These are phyloP conservation scores for Aspergillus fijiensis DNA, from an alignment of 2,329 filamentous ascomycete genomes.

Conservation along the genomic window DNA sequence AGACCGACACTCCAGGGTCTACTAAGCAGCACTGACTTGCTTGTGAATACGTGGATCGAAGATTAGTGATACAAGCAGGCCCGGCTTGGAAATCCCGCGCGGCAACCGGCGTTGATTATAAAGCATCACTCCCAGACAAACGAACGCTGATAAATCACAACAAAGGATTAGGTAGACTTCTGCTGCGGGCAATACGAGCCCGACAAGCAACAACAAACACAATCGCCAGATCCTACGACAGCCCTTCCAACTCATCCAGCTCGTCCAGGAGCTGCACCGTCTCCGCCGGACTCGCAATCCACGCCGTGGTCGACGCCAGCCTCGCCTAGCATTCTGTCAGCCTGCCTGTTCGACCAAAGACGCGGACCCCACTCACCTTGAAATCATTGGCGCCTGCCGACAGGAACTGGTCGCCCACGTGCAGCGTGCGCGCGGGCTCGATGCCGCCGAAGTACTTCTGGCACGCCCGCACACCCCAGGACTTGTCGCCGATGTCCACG, in stretches of 20 bases:
- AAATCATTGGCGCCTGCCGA: slow-evolving; percentile 96
- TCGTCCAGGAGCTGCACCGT: slow-evolving; percentile 89
- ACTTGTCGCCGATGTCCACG: slow-evolving; percentile 97
- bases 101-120: not conserved
- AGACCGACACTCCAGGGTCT: too few relatives aligned
- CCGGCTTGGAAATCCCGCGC: not conserved
- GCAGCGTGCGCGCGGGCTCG: slow-evolving; percentile 74
- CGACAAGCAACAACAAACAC: not conserved
- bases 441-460: slow-evolving; percentile 85
- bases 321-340: slow-evolving; percentile 55
- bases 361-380: slow-evolving; percentile 56
- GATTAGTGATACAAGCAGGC: too few relatives aligned
- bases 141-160: not conserved
- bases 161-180: not conserved
- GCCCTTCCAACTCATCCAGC: slow-evolving; percentile 73
- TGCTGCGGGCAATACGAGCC: not conserved
- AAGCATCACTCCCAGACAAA: not conserved
- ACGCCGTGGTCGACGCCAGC: slow-evolving; percentile 88
- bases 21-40: too few relatives aligned
- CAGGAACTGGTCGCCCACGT: slow-evolving; percentile 94
- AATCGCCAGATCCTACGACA: not conserved
- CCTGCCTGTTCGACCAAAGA: not conserved
- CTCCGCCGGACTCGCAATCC: slow-evolving; percentile 91
- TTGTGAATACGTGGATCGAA: too few relatives aligned
- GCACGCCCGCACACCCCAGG: slow-evolving; percentile 88